These are phyloP conservation scores for Nidularia pulvinata DNA, from an alignment of 768 basidiomycete species.

Conservation along the genomic window DNA sequence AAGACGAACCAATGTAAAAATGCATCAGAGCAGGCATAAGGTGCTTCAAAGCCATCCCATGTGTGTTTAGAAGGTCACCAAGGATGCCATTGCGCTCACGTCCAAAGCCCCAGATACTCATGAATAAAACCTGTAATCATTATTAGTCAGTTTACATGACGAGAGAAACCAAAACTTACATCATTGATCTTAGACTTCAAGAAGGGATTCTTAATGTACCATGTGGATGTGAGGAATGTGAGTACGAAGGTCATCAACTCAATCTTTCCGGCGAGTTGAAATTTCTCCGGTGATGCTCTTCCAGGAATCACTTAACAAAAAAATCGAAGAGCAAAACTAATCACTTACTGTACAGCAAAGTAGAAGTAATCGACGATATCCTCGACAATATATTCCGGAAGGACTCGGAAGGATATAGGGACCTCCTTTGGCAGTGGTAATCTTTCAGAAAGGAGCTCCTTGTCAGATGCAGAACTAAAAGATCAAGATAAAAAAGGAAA, in stretches of 20 bases:
- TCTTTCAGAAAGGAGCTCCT: constrained; percentile 32
- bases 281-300: constrained; percentile 72
- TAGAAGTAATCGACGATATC: constrained; percentile 90
- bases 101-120: constrained; percentile 68
- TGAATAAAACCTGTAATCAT: constrained; percentile 63
- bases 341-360: constrained; percentile 76
- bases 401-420: constrained; percentile 79
- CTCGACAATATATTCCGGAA: constrained; percentile 95
- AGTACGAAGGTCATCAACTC: constrained; percentile 87
- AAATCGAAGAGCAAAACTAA: background rate
- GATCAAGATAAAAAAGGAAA: constrained; percentile 4
- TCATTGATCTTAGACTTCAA: constrained; percentile 96
- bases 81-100: constrained; percentile 72
- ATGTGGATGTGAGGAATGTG: constrained; percentile 91
- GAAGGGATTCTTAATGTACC: constrained; percentile 99
- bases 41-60: constrained; percentile 83
- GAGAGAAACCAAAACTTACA: constrained; percentile 35
- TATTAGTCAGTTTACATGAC: background rate
- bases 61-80: constrained; percentile 79
- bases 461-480: background rate
- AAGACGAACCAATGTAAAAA: constrained; percentile 85
- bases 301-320: background rate
- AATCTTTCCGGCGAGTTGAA: constrained; percentile 83
- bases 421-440: constrained; percentile 86
- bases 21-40: constrained; percentile 90